Base-by-base conservation (phyloP, 2,329 filamentous ascomycete species). In the Xylaria arbuscula region DNA sequence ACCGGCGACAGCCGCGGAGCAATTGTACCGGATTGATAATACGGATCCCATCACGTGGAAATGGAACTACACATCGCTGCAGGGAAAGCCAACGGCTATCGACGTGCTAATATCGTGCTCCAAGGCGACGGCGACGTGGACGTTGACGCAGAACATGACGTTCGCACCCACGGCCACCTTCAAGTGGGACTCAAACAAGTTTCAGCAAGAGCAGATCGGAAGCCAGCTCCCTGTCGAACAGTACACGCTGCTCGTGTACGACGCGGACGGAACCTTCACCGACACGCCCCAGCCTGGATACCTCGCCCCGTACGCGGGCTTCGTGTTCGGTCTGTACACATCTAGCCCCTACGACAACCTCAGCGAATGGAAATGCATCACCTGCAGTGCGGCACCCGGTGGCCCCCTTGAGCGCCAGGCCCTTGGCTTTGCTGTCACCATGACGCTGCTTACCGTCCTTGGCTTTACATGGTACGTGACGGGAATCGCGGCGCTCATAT, bases 1-100 rank as follows among this genome's bases (percentile, higher is more conserved):
- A 0, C 80, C 82, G 47, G 78, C 81, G 7, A 82, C 81, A 2
- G 76, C 79, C 11, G 81, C 82, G 32, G 81, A 83, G 10, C 81
- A 84, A 67, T 82, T 89, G 48, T 90, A 87, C 83, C 88, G 88
- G 75, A 88, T 90, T 69, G 86, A 87, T 69, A 84, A 89, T 66
- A 70, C 71, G 11, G 75, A 75, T 74, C 81, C 81, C 53, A 81
- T 90, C 51, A 90, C 87, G 15, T 88, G 87, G 78, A 84, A 80
- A 55, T 91, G 88, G 88, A 90, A 90, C 80, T 91, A 90, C 81
- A 91, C 89, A 3, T 85, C 85, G 53, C 78, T 91, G 36, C 81
- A 83, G 64, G 87, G 81, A 32, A 86, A 82, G 1, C 89, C 89
- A 1, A 88, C 86, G 2, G 88, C 87, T 48, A 76, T 91, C 66